phyloP scores from a whole-genome alignment of 1,284 basidiomycete genomes.

The Rhodotorula sp. region DNA sequence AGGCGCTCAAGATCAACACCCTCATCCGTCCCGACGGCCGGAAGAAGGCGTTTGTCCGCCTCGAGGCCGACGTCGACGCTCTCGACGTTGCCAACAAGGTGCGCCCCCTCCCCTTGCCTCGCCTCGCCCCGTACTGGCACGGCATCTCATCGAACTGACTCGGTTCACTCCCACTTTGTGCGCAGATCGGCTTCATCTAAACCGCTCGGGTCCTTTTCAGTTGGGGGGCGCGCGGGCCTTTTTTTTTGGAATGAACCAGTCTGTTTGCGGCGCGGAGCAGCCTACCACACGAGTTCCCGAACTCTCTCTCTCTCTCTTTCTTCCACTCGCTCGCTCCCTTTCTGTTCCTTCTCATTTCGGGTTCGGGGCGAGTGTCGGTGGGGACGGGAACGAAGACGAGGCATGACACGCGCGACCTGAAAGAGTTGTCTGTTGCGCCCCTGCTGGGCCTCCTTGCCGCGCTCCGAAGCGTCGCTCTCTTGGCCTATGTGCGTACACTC shows the following conservation, averaged over 20 bases:
- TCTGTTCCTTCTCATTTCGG: no score
- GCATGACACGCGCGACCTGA: no score
- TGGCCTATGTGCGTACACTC: no score
- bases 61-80: slow-evolving; percentile 94
- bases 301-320: no score
- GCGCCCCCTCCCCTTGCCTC: background rate
- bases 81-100: slow-evolving; percentile 99
- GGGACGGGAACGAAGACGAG: no score
- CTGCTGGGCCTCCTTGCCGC: no score
- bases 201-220: background rate
- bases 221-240: background rate
- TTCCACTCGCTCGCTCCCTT: no score
- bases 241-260: background rate
- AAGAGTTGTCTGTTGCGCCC: no score
- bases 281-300: no score
- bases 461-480: no score
- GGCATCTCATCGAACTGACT: no score
- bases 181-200: slow-evolving; percentile 78
- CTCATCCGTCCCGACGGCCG: slow-evolving; percentile 97
- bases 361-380: no score
- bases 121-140: background rate
- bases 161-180: slow-evolving; percentile 8
- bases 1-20: slow-evolving; percentile 95
- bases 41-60: slow-evolving; percentile 98
- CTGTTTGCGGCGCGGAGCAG: background rate